Evolutionary conservation across 768 basidiomycete genomes (phyloP).

Genomic region (Coprinopsis strossmayeri): DNA sequence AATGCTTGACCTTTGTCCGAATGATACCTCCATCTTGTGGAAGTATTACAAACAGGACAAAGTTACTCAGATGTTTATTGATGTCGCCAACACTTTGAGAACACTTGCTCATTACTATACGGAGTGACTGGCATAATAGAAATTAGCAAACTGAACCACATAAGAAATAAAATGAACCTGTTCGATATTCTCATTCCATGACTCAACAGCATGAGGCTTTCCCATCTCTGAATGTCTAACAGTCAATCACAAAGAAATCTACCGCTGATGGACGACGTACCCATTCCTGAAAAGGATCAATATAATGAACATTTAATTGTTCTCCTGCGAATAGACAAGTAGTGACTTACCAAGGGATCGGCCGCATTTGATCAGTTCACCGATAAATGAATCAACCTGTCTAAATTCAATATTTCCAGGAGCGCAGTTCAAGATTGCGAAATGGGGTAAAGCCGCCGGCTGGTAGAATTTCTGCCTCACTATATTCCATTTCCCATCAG

Average conservation of each 20-base stretch:
- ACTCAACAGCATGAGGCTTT: no score
- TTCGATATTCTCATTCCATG: no score
- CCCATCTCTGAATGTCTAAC: no score
- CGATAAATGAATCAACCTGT: neutral
- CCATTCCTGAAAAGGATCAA: neutral
- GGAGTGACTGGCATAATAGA: no score
- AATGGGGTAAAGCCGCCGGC: neutral
- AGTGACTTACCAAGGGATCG: neutral
- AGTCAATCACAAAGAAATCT: no score
- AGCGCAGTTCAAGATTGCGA: neutral
- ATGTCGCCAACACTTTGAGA: neutral
- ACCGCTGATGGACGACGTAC: neutral
- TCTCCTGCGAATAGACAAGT: conserved; percentile 1
- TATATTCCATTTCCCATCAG: conserved; percentile 14
- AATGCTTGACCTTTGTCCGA: conserved; percentile 41
- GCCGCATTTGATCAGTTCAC: neutral
- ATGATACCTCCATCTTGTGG: conserved; percentile 39
- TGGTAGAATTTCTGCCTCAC: neutral
- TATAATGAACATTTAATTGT: neutral
- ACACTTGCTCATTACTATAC: neutral
- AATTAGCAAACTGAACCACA: no score
- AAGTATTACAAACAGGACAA: conserved; percentile 43
- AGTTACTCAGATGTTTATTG: neutral
- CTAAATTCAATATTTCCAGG: neutral
- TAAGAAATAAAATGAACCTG: no score